These are phyloP conservation scores for Daldinia vernicosa DNA, from an alignment of 495 filamentous ascomycete species.

Conservation along the genomic window DNA sequence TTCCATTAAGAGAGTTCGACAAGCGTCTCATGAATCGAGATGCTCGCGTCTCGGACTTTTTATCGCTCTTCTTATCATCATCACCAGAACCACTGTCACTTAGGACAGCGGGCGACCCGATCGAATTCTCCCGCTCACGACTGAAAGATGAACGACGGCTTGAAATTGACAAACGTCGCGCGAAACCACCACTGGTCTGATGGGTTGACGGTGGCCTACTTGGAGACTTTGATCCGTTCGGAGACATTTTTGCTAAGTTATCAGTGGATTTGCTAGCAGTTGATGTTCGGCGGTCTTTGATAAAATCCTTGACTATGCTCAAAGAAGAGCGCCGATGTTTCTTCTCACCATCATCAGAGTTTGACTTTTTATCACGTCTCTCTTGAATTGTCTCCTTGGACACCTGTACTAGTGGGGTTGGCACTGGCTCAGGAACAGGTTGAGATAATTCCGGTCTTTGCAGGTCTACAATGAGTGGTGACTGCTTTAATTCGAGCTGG, in stretches of 20 bases:
- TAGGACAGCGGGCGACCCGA: conserved; percentile 46
- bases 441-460: conserved; percentile 55
- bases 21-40: conserved; percentile 83
- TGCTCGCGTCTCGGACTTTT: conserved; percentile 69
- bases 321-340: conserved; percentile 57
- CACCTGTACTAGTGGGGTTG: conserved; percentile 32
- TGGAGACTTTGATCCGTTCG: conserved; percentile 50
- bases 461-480: conserved; percentile 75
- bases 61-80: conserved; percentile 58
- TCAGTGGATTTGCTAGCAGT: conserved; percentile 55
- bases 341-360: conserved; percentile 40
- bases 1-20: conserved; percentile 70
- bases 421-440: conserved; percentile 28
- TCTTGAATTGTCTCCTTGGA: conserved; percentile 48
- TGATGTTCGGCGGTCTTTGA: conserved; percentile 59
- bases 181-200: conserved; percentile 42
- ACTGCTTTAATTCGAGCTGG: conserved; percentile 72
- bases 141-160: conserved; percentile 56
- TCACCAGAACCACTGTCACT: conserved; percentile 47
- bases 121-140: conserved; percentile 41
- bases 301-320: conserved; percentile 61
- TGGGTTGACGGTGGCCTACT: conserved; percentile 55
- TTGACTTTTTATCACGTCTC: conserved; percentile 48
- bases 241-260: conserved; percentile 46
- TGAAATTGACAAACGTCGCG: conserved; percentile 55